These are phyloP conservation scores for Alternaria infectoria DNA, from an alignment of 2,329 filamentous ascomycete species.

Conservation along the genomic window DNA sequence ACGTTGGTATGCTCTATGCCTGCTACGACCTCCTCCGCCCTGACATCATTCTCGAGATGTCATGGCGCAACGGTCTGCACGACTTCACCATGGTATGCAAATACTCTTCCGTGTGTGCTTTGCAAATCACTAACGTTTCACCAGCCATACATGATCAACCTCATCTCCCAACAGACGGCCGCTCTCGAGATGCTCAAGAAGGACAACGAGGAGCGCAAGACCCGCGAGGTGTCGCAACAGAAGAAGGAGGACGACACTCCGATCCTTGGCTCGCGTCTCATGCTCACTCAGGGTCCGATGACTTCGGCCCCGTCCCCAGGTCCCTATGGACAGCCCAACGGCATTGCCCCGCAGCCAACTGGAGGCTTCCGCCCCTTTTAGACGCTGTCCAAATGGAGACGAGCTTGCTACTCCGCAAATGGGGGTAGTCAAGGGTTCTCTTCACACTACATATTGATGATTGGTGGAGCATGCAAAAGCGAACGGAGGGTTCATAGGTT, in stretches of 20 bases:
- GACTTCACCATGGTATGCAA: constrained; percentile 86
- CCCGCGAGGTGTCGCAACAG: constrained; percentile 72
- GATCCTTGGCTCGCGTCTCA: constrained; percentile 87
- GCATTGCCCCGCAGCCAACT: constrained; percentile 87
- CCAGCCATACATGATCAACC: constrained; percentile 96
- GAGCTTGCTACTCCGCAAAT: neutral
- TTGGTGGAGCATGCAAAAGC: constrained; percentile 35
- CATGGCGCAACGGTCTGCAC: constrained; percentile 91
- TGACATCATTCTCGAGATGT: constrained; percentile 91
- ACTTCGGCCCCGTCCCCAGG: constrained; percentile 65
- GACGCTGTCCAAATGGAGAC: neutral
- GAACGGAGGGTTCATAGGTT: constrained; percentile 20
- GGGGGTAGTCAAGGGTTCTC: neutral
- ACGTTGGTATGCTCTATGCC: constrained; percentile 98
- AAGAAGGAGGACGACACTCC: constrained; percentile 93
- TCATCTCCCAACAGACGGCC: constrained; percentile 87
- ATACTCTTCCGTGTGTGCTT: neutral
- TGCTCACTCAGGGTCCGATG: constrained; percentile 90
- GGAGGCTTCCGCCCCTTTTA: constrained; percentile 59
- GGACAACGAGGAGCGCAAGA: constrained; percentile 94
- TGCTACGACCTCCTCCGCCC: constrained; percentile 97
- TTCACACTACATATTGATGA: constrained; percentile 36
- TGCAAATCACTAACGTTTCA: constrained; percentile 3
- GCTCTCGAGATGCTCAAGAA: constrained; percentile 85
- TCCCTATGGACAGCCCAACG: constrained; percentile 81